Evolutionary conservation across 805 yeast genomes (phyloP), one percentile per base, ranked within the genome.

Genomic region (Zygosaccharomyces bisporus): DNA sequence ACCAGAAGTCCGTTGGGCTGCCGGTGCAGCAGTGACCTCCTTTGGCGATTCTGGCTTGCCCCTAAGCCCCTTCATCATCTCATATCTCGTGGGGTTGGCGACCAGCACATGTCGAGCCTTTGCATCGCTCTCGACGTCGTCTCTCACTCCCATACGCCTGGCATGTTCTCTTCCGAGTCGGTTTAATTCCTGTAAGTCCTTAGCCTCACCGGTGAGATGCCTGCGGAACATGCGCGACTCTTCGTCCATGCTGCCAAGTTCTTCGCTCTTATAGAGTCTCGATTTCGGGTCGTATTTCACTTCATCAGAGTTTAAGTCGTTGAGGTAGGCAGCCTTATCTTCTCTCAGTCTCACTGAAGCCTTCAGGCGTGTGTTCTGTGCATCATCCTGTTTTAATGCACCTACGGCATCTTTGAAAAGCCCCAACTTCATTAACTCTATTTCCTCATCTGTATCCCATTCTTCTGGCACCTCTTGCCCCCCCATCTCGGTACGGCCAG

Each of bases 281-380:
- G 82, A 72, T 54, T 72, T 77, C 1, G 83, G 81, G 54, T 80
- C 79, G 53, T 75, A 76, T 17, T 72, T 69, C 6, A 75, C 61
- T 33, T 71, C 74, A 20, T 65, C 70, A 1, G 72, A 58, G 49
- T 72, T 68, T 8, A 77, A 64, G 34, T 81, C 73, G 57, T 77
- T 67, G 54, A 78, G 56, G 69, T 87, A 79, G 50, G 78, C 63
- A n/a, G 96, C 95, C 31, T 79, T 79, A 57, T 88, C 96, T 49
- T 81, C 84, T 43, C 90, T 60, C 24, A 84, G 78, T 39, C 95
- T 66, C 0, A 84, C 73, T 3, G 61, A 53, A n/a, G 62, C 53
- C 37, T 47, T 45, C 10, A 47, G 35, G n/a, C 43, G 39, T 16
- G 52, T 37, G 18, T 50, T 48, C 6, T 48, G 37, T 6, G 47